These are phyloP conservation scores for Sporothrix brunneoviolacea DNA, from an alignment of 2,329 filamentous ascomycete species.

Conservation along the genomic window DNA sequence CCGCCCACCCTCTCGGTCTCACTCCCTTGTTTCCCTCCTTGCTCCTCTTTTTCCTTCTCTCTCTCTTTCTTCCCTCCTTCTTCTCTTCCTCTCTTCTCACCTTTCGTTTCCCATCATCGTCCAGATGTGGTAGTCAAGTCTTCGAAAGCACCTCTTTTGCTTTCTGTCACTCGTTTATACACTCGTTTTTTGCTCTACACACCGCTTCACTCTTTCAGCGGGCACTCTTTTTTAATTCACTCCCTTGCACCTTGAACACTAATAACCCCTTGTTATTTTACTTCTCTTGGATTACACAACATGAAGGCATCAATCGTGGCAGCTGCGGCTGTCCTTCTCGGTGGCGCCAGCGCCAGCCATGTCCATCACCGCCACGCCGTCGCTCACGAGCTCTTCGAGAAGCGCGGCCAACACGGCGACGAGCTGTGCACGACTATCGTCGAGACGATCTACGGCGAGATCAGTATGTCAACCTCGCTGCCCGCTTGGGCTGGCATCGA, in stretches of 20 bases:
- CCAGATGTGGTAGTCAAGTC: conserved; percentile 44
- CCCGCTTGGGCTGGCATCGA: no score
- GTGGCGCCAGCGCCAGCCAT: conserved; percentile 47
- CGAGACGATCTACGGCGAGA: conserved; percentile 61
- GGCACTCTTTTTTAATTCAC: conserved; percentile 42
- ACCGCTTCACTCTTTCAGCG: conserved; percentile 89
- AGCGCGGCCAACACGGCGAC: conserved; percentile 37
- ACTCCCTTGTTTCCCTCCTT: conserved; percentile 21
- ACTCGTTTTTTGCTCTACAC: conserved; percentile 32
- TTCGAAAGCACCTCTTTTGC: conserved; percentile 38
- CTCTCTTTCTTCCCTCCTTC: conserved; percentile 27
- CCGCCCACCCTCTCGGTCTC: background rate
- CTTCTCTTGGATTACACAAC: conserved; percentile 29
- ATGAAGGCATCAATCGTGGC: conserved; percentile 71
- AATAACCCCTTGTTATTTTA: conserved; percentile 22
- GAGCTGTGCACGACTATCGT: conserved; percentile 66
- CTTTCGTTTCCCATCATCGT: conserved; percentile 33
- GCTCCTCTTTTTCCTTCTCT: conserved; percentile 21
- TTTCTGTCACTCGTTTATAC: conserved; percentile 46
- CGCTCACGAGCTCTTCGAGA: conserved; percentile 49
- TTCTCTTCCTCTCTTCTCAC: conserved; percentile 29
- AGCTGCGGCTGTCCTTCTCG: conserved; percentile 55
- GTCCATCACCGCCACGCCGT: conserved; percentile 43
- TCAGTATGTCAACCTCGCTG: no score
- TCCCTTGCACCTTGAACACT: conserved; percentile 15